Conservation (phyloP, 352 stramenopile species). For the Phytopythium vexans region DNA sequence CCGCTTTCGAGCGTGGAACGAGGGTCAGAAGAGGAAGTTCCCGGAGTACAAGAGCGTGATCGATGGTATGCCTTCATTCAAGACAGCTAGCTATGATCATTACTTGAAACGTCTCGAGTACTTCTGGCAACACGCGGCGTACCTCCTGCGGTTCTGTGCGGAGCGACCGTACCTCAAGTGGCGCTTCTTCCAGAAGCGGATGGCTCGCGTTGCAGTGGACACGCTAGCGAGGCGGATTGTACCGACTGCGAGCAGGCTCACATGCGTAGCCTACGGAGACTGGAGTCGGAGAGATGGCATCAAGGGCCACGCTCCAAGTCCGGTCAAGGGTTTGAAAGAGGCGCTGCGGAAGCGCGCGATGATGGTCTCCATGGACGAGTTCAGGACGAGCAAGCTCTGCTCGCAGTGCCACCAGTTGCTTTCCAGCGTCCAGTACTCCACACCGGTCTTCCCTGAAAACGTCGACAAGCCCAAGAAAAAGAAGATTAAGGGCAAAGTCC, state of each 20-base stretch:
- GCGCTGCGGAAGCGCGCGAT: slow-evolving; percentile 13
- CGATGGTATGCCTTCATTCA: slow-evolving; percentile 8
- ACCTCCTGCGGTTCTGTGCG: slow-evolving; percentile 5
- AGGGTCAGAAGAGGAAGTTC: slow-evolving; percentile 1
- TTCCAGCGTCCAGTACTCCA: slow-evolving; percentile 7
- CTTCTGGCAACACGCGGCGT: slow-evolving; percentile 6
- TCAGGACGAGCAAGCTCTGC: slow-evolving; percentile 23
- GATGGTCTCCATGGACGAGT: slow-evolving; percentile 22
- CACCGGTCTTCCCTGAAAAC: too few relatives aligned
- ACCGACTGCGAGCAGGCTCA: neutral
- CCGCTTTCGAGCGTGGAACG: slow-evolving; percentile 5
- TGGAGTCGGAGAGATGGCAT: slow-evolving; percentile 10
- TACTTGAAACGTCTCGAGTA: slow-evolving; percentile 11
- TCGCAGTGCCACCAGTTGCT: slow-evolving; percentile 17
- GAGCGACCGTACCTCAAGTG: slow-evolving; percentile 10
- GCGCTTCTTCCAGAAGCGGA: slow-evolving; percentile 12
- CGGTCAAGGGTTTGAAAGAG: slow-evolving; percentile 12
- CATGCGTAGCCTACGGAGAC: slow-evolving; percentile 8
- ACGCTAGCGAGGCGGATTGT: slow-evolving; percentile 7
- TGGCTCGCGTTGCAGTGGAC: slow-evolving; percentile 10
- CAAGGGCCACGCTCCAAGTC: slow-evolving; percentile 14
- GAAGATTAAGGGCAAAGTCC: slow-evolving; percentile 7
- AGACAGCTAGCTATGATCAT: slow-evolving; percentile 2
- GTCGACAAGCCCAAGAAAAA: slow-evolving; percentile 4
- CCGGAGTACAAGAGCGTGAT: slow-evolving; percentile 5